Percentiles rank a stretch among this genome's conserved stretches.
Conservation (phyloP, 371 early-diverging fungal species). For the Aphelidium insulamus region DNA sequence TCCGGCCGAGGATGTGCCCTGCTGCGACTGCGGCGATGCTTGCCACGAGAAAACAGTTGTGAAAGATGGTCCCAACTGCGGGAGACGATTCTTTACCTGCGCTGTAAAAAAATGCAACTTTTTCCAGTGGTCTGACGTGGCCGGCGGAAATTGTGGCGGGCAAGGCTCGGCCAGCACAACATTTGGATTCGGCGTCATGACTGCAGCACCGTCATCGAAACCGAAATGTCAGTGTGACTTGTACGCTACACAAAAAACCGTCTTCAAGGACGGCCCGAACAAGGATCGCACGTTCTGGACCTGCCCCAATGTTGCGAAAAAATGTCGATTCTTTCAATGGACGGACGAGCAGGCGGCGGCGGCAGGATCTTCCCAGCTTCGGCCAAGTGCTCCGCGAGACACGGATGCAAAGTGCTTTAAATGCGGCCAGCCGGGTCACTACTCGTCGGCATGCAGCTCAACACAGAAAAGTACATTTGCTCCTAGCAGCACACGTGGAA, state of each 20-base stretch:
- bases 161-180: background rate
- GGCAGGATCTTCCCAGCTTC: no score
- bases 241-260: conserved; percentile 11
- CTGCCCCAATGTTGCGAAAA: conserved; percentile 16
- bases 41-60: background rate
- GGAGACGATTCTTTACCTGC: no score
- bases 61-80: no score
- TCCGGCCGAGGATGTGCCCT: background rate
- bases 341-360: conserved; percentile 12
- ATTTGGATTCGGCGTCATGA: background rate
- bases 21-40: background rate
- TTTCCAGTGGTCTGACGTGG: background rate
- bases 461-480: no score
- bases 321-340: conserved; percentile 33
- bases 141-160: conserved; percentile 1
- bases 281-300: conserved; percentile 16
- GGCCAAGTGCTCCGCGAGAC: no score
- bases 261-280: conserved; percentile 18
- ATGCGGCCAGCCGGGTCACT: no score
- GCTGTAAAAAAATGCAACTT: conserved; percentile 1
- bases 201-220: conserved; percentile 3
- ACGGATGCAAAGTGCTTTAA: no score
- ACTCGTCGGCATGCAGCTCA: no score
- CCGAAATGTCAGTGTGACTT: conserved; percentile 28
- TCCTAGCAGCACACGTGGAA: no score